phyloP scores from a whole-genome alignment of 345 rosid genomes.

The Salix caprea region DNA sequence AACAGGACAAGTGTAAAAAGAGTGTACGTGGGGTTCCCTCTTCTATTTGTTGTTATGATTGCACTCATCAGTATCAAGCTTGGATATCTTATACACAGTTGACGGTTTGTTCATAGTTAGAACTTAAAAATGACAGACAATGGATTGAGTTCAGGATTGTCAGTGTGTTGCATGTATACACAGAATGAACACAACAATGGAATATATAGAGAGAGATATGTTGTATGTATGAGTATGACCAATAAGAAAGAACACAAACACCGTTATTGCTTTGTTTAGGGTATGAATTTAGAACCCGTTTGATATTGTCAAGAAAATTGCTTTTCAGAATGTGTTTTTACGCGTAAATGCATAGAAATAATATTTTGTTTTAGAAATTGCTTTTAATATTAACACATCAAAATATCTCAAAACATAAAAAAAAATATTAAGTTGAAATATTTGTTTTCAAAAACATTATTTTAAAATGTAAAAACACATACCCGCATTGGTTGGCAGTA shows the following conservation, averaged over 20 bases:
- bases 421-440: no score
- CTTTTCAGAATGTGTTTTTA: no score
- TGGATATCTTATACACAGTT: conserved; percentile 46
- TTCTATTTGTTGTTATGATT: conserved; percentile 73
- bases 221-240: neutral
- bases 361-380: no score
- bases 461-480: no score
- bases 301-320: no score
- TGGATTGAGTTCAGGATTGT: neutral
- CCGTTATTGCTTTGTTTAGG: neutral
- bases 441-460: no score
- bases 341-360: no score
- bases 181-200: neutral
- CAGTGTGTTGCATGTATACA: neutral
- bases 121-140: conserved; percentile 2
- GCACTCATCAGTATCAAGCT: conserved; percentile 57
- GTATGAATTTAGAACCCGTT: neutral
- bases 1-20: conserved; percentile 35
- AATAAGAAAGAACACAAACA: neutral
- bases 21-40: conserved; percentile 62
- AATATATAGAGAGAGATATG: neutral
- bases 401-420: no score
- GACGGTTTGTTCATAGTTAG: conserved; percentile 33
- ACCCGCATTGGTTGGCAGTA: no score
- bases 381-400: no score